A percentile compares a stretch with the other conserved stretches of the same genome.
Evolutionary conservation across 2,329 filamentous ascomycete species (phyloP).

Genomic region (Aureobasidium mangrovei): DNA sequence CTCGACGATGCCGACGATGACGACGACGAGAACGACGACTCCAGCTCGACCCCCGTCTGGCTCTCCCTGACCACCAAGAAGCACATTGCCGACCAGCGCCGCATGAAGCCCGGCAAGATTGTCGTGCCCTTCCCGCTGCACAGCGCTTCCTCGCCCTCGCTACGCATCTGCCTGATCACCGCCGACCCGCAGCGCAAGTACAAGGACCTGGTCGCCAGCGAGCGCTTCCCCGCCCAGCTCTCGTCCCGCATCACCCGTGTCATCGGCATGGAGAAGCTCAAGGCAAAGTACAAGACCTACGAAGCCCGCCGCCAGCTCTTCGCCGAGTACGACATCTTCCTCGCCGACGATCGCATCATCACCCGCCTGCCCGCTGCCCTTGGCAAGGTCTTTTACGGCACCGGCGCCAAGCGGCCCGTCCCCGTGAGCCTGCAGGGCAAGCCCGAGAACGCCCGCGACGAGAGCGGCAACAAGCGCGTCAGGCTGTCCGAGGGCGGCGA

Average conservation of each 20-base stretch:
- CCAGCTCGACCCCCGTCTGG: constrained; percentile 49
- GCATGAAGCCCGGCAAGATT: constrained; percentile 78
- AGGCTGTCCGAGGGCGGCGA: constrained; percentile 33
- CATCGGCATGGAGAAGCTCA: constrained; percentile 76
- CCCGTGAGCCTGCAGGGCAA: constrained; percentile 64
- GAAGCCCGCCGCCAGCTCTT: constrained; percentile 78
- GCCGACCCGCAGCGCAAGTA: constrained; percentile 75
- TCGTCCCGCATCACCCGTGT: constrained; percentile 47
- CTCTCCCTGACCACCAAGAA: constrained; percentile 56
- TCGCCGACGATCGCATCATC: constrained; percentile 80
- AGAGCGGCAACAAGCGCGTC: constrained; percentile 44
- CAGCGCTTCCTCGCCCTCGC: constrained; percentile 36
- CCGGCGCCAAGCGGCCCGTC: constrained; percentile 73
- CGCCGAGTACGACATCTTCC: constrained; percentile 82
- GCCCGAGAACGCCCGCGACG: constrained; percentile 31
- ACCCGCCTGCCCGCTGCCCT: constrained; percentile 64
- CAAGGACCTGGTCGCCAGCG: constrained; percentile 75
- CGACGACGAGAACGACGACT: constrained; percentile 33
- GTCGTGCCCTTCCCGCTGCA: constrained; percentile 43
- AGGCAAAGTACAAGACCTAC: constrained; percentile 80
- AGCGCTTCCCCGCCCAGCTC: constrained; percentile 46
- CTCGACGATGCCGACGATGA: constrained; percentile 43
- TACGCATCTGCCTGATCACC: constrained; percentile 77
- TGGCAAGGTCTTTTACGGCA: constrained; percentile 89
- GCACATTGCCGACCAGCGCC: constrained; percentile 62